A percentile compares a stretch with the other conserved stretches of the same genome.
Conservation (phyloP, 2,329 filamentous ascomycete species). For the Aspergillus viridinutans region DNA sequence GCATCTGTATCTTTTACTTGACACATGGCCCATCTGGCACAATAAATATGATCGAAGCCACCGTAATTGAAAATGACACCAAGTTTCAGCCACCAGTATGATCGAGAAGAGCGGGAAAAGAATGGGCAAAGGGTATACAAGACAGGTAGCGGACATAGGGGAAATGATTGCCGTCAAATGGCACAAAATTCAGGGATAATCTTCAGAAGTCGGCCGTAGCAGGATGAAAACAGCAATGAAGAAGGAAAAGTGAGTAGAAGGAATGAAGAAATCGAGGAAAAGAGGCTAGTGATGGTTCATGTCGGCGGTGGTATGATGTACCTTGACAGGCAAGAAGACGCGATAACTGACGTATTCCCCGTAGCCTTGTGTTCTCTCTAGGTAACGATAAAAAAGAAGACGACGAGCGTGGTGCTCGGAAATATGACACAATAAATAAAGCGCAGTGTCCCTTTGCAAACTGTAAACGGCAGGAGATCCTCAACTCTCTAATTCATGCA, state of each 20-base stretch:
- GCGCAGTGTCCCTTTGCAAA: constrained; percentile 26
- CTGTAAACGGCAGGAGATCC: constrained; percentile 38
- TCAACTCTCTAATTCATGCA: constrained; percentile 41
- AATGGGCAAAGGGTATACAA: constrained; percentile 21
- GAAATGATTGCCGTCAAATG: constrained; percentile 1
- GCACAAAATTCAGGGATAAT: constrained; percentile 2
- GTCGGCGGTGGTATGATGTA: neutral
- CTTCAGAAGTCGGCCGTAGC: neutral
- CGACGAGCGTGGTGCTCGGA: constrained; percentile 3
- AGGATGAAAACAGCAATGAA: constrained; percentile 5
- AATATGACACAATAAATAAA: constrained; percentile 9
- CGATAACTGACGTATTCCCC: neutral
- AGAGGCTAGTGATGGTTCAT: constrained; percentile 13
- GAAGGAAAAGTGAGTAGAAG: constrained; percentile 6
- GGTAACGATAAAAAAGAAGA: constrained; percentile 4
- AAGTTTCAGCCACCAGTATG: constrained; percentile 5
- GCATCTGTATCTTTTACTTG: neutral
- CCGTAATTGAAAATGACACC: constrained; percentile 8
- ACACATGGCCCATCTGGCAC: constrained; percentile 3
- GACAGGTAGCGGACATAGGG: constrained; percentile 10
- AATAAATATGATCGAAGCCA: constrained; percentile 2
- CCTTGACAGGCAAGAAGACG: neutral
- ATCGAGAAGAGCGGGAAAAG: constrained; percentile 3
- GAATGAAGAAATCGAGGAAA: constrained; percentile 6
- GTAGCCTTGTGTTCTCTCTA: neutral